Conservation (phyloP, 2,329 filamentous ascomycete species). For the Xylariomycetidae sp. region DNA sequence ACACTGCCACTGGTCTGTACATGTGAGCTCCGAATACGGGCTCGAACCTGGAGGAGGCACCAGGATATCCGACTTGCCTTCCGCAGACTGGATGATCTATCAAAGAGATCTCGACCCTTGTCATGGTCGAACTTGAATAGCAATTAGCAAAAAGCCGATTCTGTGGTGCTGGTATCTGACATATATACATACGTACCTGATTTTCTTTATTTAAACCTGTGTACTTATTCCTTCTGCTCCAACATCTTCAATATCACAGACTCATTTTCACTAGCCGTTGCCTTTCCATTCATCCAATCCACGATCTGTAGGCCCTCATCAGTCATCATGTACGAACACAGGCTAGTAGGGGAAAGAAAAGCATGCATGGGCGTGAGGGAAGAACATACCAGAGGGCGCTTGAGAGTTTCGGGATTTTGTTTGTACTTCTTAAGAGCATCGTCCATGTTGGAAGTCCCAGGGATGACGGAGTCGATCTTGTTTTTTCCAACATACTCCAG, state of each 20-base stretch:
- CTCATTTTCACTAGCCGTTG: constrained; percentile 71
- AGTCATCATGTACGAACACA: not conserved
- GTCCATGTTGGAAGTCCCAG: constrained; percentile 66
- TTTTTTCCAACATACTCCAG: constrained; percentile 71
- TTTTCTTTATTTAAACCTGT: too few relatives aligned
- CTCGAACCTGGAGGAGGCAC: too few relatives aligned
- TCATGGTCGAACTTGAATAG: too few relatives aligned
- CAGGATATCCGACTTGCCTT: too few relatives aligned
- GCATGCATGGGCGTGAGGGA: not conserved
- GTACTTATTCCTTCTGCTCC: constrained; percentile 43
- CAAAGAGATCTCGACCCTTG: too few relatives aligned
- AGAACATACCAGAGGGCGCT: constrained; percentile 68
- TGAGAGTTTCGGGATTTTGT: constrained; percentile 62
- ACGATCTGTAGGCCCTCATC: too few relatives aligned
- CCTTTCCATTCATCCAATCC: constrained; percentile 91
- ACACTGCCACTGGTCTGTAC: too few relatives aligned
- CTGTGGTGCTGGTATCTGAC: too few relatives aligned
- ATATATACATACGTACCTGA: too few relatives aligned
- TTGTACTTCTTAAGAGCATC: constrained; percentile 80
- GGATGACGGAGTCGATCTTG: constrained; percentile 59
- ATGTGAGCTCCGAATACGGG: too few relatives aligned
- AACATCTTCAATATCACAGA: constrained; percentile 86
- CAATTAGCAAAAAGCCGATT: too few relatives aligned
- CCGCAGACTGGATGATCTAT: too few relatives aligned
- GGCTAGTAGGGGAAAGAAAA: constrained; percentile 1